phyloP scores from a whole-genome alignment of 2,329 filamentous ascomycete genomes.

The Triangularia verruculosa region DNA sequence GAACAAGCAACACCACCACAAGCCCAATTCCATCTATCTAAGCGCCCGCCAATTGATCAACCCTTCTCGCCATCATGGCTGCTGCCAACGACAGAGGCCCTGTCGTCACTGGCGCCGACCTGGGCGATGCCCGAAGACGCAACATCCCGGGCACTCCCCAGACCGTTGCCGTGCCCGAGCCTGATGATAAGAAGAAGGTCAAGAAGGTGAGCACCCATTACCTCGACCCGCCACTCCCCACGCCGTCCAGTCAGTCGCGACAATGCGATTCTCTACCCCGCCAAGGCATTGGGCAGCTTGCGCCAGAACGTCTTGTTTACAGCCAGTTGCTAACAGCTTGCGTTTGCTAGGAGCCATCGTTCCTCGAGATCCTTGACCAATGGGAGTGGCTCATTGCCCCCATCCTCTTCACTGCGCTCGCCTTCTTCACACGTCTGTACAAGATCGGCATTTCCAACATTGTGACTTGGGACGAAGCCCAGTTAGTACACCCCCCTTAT shows the following conservation, averaged over 20 bases:
- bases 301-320: not conserved
- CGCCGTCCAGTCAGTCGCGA: not conserved
- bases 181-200: constrained; percentile 59
- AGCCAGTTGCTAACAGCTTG: constrained; percentile 25
- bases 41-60: not conserved
- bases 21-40: not conserved
- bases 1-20: constrained; percentile 6
- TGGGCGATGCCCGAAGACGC: constrained; percentile 56
- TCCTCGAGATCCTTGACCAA: constrained; percentile 61
- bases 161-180: constrained; percentile 36
- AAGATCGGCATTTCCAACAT: constrained; percentile 68
- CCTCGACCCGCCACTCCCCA: not conserved
- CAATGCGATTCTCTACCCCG: not conserved
- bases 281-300: not conserved
- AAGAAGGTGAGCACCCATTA: constrained; percentile 49
- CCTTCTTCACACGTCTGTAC: constrained; percentile 65
- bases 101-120: constrained; percentile 59
- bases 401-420: constrained; percentile 58
- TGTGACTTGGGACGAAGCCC: constrained; percentile 66
- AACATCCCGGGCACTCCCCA: constrained; percentile 45
- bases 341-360: constrained; percentile 45
- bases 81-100: constrained; percentile 46
- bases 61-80: constrained; percentile 45
- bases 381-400: constrained; percentile 62
- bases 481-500: constrained; percentile 45